Percentiles rank a stretch among this genome's conserved stretches.
These are phyloP conservation scores for Cladosporium sp. DNA, from an alignment of 2,329 filamentous ascomycete species.

Conservation along the genomic window DNA sequence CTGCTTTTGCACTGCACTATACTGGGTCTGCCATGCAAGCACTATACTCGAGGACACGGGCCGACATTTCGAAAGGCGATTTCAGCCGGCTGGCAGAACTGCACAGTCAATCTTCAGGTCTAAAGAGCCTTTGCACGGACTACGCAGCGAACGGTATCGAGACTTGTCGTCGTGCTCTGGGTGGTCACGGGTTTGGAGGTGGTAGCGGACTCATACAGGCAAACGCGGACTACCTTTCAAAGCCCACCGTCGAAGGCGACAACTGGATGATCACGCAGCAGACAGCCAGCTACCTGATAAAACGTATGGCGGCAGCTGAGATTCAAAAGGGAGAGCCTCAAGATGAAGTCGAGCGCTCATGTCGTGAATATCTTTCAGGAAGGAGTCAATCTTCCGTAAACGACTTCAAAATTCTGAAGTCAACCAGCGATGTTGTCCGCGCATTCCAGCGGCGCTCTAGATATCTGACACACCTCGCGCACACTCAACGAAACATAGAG, in stretches of 20 bases:
- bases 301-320: slow-evolving; percentile 50
- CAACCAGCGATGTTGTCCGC: slow-evolving; percentile 44
- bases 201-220: slow-evolving; percentile 54
- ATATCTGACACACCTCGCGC: slow-evolving; percentile 45
- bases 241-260: slow-evolving; percentile 57
- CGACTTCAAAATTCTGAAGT: slow-evolving; percentile 35
- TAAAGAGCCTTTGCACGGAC: slow-evolving; percentile 56
- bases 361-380: slow-evolving; percentile 42
- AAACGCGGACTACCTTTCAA: slow-evolving; percentile 53
- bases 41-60: slow-evolving; percentile 49
- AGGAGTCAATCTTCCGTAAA: slow-evolving; percentile 32
- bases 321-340: slow-evolving; percentile 37
- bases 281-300: slow-evolving; percentile 52
- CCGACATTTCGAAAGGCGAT: slow-evolving; percentile 52
- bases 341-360: slow-evolving; percentile 44
- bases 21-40: slow-evolving; percentile 52
- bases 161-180: slow-evolving; percentile 54
- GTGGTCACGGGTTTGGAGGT: slow-evolving; percentile 56
- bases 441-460: slow-evolving; percentile 49
- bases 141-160: slow-evolving; percentile 57
- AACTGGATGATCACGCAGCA: slow-evolving; percentile 61
- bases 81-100: slow-evolving; percentile 52
- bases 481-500: slow-evolving; percentile 46
- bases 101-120: slow-evolving; percentile 54
- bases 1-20: slow-evolving; percentile 52